Conservation (phyloP, 257 asterid genomes). For the Lavandula angustifolia region DNA sequence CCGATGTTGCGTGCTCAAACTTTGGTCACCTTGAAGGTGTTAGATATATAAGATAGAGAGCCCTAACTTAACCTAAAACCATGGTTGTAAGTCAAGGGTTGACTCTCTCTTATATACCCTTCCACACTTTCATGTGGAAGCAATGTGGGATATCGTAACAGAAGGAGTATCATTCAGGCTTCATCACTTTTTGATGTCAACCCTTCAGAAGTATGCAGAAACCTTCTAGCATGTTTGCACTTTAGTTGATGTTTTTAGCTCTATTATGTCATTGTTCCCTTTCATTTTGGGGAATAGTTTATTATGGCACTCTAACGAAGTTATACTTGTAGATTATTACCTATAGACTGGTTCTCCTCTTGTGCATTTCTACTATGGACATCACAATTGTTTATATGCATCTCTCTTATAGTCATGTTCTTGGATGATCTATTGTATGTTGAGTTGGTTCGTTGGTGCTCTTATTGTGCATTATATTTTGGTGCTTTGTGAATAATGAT, state of each 20-base stretch:
- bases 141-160: no score
- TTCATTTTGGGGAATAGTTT: background rate
- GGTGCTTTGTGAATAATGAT: conserved; percentile 33
- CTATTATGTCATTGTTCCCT: conserved; percentile 13
- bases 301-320: background rate
- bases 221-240: conserved; percentile 60
- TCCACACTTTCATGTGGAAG: no score
- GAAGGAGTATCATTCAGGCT: conserved; percentile 86
- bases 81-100: no score
- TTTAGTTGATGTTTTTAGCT: conserved; percentile 6
- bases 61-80: no score
- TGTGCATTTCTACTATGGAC: background rate
- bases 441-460: background rate
- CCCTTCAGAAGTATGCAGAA: conserved; percentile 78
- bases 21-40: conserved; percentile 86
- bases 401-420: background rate
- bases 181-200: conserved; percentile 94
- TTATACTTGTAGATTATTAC: background rate
- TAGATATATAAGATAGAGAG: no score
- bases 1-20: conserved; percentile 96
- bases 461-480: background rate
- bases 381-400: background rate
- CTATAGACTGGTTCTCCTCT: background rate
- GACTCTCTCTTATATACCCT: no score
- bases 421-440: conserved; percentile 7